Evolutionary conservation across 2,329 filamentous ascomycete species (phyloP).

Genomic region (Xylariales sp.): DNA sequence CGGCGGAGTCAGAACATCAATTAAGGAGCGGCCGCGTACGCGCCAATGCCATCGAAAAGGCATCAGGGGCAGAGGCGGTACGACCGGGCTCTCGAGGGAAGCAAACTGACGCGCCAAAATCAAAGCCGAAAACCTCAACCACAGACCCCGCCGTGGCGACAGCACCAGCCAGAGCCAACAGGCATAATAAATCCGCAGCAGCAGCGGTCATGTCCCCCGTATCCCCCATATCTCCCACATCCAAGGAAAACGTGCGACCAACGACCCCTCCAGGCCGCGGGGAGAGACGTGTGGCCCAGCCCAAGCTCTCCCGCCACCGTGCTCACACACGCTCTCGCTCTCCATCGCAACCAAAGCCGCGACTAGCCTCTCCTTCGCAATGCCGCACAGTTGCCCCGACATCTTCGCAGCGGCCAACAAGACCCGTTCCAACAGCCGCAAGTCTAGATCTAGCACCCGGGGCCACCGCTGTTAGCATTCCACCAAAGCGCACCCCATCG

Average conservation of each 20-base stretch:
- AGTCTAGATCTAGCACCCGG: conserved; percentile 7
- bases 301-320: conserved; percentile 2
- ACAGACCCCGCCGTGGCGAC: conserved; percentile 19
- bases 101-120: conserved; percentile 36
- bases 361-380: conserved; percentile 16
- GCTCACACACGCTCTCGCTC: conserved; percentile 8
- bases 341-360: neutral
- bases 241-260: conserved; percentile 38
- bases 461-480: conserved; percentile 14
- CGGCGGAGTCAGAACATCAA: conserved; percentile 39
- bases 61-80: conserved; percentile 11
- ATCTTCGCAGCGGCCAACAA: conserved; percentile 16
- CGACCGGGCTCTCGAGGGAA: conserved; percentile 16
- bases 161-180: conserved; percentile 38
- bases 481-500: conserved; percentile 44
- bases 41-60: conserved; percentile 33
- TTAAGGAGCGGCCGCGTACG: conserved; percentile 47
- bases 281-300: neutral
- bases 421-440: conserved; percentile 12
- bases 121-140: conserved; percentile 29
- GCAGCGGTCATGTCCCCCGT: neutral
- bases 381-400: conserved; percentile 3
- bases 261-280: conserved; percentile 13
- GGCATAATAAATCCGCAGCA: conserved; percentile 22
- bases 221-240: conserved; percentile 1